Evolutionary conservation across 192 early-diverging fungal genomes (phyloP).

Genomic region (Haplosporangium gracile): DNA sequence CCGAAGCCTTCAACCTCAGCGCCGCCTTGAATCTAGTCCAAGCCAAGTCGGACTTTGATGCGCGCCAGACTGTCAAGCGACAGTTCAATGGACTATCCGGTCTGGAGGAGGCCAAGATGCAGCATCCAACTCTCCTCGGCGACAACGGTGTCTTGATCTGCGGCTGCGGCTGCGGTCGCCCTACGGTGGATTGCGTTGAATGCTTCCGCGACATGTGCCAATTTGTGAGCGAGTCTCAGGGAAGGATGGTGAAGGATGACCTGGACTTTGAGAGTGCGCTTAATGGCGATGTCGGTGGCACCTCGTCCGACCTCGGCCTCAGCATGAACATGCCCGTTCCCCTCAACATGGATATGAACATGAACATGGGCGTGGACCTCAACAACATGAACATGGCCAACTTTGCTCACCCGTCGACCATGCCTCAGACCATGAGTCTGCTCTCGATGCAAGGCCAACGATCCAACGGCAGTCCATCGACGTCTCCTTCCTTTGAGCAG

Average conservation of each 20-base stretch:
- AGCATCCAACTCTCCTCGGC: slow-evolving; percentile 39
- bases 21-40: slow-evolving; percentile 33
- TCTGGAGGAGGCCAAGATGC: slow-evolving; percentile 36
- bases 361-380: slow-evolving; percentile 5
- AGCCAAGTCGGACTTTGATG: neutral
- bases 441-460: slow-evolving; percentile 31
- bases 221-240: slow-evolving; percentile 45
- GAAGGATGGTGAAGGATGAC: slow-evolving; percentile 46
- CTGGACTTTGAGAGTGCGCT: slow-evolving; percentile 18
- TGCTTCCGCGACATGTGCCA: slow-evolving; percentile 55
- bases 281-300: neutral
- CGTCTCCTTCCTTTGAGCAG: slow-evolving; percentile 13
- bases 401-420: slow-evolving; percentile 14
- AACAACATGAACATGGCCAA: neutral
- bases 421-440: slow-evolving; percentile 44
- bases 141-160: slow-evolving; percentile 51
- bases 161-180: slow-evolving; percentile 55
- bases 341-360: slow-evolving; percentile 24
- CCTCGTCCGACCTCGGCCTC: slow-evolving; percentile 3
- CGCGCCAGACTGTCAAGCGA: slow-evolving; percentile 30
- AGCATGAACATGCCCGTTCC: slow-evolving; percentile 40
- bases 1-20: slow-evolving; percentile 25
- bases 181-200: slow-evolving; percentile 47
- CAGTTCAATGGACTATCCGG: slow-evolving; percentile 26
- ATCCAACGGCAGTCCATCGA: slow-evolving; percentile 10